phyloP scores from a whole-genome alignment of 75 land plant genomes.

The Pinus albicaulis region DNA sequence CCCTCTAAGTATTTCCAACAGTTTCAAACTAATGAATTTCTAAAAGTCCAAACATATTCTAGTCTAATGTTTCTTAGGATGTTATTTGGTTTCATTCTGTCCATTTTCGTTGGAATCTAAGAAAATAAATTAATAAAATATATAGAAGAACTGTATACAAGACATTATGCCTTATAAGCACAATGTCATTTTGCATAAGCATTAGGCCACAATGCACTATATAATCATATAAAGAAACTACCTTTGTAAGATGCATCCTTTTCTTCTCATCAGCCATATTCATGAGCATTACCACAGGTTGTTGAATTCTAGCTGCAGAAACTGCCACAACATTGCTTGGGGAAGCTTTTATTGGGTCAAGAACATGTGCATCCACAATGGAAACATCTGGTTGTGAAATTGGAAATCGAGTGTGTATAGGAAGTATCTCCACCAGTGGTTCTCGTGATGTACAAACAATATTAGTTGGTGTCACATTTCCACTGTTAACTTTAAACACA shows the following conservation, averaged over 20 bases:
- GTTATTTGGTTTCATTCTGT: neutral
- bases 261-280: conserved; percentile 67
- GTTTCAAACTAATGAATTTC: too few species aligned
- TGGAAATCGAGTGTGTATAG: neutral
- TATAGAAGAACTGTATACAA: neutral
- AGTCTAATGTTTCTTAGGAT: neutral
- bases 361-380: too few species aligned
- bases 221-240: conserved; percentile 12
- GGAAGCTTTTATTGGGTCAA: neutral
- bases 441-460: neutral
- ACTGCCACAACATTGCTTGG: neutral
- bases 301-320: neutral
- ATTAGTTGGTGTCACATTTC: neutral
- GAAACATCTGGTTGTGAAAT: neutral
- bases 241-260: conserved; percentile 52
- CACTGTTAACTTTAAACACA: neutral
- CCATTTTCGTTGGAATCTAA: neutral
- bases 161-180: neutral
- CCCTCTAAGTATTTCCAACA: too few species aligned
- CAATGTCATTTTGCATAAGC: neutral
- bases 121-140: neutral
- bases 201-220: neutral
- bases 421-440: neutral
- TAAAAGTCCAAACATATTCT: too few species aligned
- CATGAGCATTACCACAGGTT: conserved; percentile 58